Evolutionary conservation across 192 early-diverging fungal species (phyloP), one percentile per base, ranked within the genome.

Genomic region (Irineochytrium annulatum): DNA sequence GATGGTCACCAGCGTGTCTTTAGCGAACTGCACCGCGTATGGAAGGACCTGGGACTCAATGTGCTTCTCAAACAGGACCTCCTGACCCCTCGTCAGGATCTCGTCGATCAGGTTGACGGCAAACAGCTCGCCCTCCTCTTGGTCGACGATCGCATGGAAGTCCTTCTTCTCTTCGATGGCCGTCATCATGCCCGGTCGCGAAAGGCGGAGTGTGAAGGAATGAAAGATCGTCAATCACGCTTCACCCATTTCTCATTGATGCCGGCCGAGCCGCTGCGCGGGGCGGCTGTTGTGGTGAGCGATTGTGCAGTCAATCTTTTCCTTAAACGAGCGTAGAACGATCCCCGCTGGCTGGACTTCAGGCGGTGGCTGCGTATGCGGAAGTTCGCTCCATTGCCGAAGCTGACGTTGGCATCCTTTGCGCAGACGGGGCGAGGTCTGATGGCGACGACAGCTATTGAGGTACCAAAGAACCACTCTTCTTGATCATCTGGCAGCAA

Each of bases 41-140:
- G 80, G 80, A 28, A 82, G 53, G n/a, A 82, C 72, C 55, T 82
- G 80, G 28, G 55, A 65, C 52, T 77, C 75, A 46, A 82, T 82
- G 53, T 78, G 80, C 43, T 77, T 79, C 63, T 82, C 77, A 63
- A 82, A 82, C 55, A 82, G 55, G 11, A 82, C 77, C 32, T 77
- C 70, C 32, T 82, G 77, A 1, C 74, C 72, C 26, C 63, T 55
- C 24, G 43, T 34, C 13, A 82, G 48, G 31, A 82, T 68, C 13
- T 72, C 63, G 43, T 82, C 75, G 24, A 82, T 70, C 8, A 82
- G 62, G 28, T 62, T 49, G 29, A 55, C 14, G 32, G 75, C 67
- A 32, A 79, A 65, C 8, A 67, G 54, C 58, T 82, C 80, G 16
- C 72, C 70, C 32, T 81, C 79, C 53, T 81, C 79, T 22, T 62